Base-by-base conservation (phyloP, 1,284 basidiomycete genomes). In the Agroathelia rolfsii region DNA sequence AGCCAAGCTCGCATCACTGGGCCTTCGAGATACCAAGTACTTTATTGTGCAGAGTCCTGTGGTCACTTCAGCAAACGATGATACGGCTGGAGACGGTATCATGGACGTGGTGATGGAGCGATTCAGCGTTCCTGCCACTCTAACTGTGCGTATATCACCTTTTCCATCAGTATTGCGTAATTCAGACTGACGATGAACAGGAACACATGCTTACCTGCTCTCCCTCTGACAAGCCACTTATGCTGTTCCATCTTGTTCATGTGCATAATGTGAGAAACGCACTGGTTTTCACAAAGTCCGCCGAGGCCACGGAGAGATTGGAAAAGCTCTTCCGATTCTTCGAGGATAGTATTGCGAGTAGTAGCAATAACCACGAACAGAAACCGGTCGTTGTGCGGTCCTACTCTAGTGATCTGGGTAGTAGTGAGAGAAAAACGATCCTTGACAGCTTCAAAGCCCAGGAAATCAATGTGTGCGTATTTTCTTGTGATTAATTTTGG, bases 221-320 rank as follows among this genome's bases (percentile, higher is more conserved):
- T 27, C 62, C 89, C 0, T 66, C 76, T 0, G 66, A 82, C 42
- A 99, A 99, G 56, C 93, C 94, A 1, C 70, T 98, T 9, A 68
- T 88, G 40, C 72, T 99, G 28, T 81, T 97, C 52, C 70, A 95
- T 48, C 76, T 99, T 23, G 63, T 96, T 3, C 79, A 84, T 48
- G 50, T 57, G 4, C 63, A 62, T 28, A 49, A 58, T 9, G 63
- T 90, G 12, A 64, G 57, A 8, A 83, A 83, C 40, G 85, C 83
- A 0, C 66, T 99, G 14, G 81, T 94, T 30, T 99, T 99, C 61
- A 95, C 92, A 6, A 98, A 97, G 56, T 90, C 85, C 0, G 83
- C 95, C 8, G 93, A 97, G 49, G 88, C 87, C 0, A 88, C 93
- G 0, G 62, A 69, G 1, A 71, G 94, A 8, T 74, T 98, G 6